Base-by-base conservation (phyloP, 163 green algal species). In the Picocystis sp. region DNA sequence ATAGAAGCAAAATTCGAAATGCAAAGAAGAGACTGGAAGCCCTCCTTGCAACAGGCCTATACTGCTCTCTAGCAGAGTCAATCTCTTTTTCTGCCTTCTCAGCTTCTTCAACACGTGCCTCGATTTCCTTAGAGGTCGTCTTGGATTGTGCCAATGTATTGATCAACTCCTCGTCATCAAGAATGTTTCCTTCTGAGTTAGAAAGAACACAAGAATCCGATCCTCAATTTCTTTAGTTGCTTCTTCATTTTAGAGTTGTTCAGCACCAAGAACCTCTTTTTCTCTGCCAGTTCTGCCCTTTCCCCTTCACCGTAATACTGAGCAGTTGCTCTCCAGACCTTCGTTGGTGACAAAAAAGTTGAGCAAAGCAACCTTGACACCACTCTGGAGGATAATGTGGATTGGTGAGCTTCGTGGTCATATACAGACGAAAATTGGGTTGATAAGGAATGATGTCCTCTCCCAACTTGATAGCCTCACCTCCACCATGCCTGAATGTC, bases 151-250 rank as follows among this genome's bases (percentile, higher is more conserved):
- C 65, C 2, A 89, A 72, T 13, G 79, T 84, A 55, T 85, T 76
- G 63, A 89, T 89, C 41, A 89, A 74, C 67, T 77, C 74, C 70
- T 87, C 78, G 50, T 89, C 78, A 52, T 89, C 79, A 47, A 89
- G 70, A 49, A 89, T 86, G 62, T 86, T 79, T 52, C 79, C 79
- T 38, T 56, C 50, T 43, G 50, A 69, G 49, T 77, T 77, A 58
- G 57, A 75, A 13, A 88, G 78, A 88, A 64, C 49, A 61, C 64
- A 41, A 89, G 71, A 64, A 89, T 89, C 55, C 78, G 79, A 65
- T 81, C 72, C 69, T 89, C 79, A 23, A 87, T 79, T 25, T 81
- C 78, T 47, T 77, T 14, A 88, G 75, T 70, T 88, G 75, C 47
- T 78, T 77, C 70, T 81, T 82, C 81, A 91, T 88, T 43, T 71